Evolutionary conservation across 495 filamentous ascomycete species (phyloP), one percentile per base, ranked within the genome.

Genomic region (Hyaloscypha variabilis): DNA sequence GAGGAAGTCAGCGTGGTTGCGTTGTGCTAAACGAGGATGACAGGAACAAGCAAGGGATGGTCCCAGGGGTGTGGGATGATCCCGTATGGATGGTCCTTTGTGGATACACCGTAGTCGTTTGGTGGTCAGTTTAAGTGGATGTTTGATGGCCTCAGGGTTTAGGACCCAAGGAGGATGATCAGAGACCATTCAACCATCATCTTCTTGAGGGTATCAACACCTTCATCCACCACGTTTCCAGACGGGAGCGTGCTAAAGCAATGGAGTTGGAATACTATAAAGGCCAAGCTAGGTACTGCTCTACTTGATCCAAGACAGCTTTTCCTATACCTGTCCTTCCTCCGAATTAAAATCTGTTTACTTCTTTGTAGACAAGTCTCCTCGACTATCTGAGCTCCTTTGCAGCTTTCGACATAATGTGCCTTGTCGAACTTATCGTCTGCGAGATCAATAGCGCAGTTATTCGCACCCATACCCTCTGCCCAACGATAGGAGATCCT

Each of bases 351-450:
- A 30, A 57, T 57, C 25, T 5, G 53, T 57, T 57, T 57, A 57
- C 26, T 57, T 57, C 19, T 23, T 25, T 3, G 28, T 19, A 29
- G 28, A 25, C 6, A 57, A 57, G 53, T 57, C 53, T 57, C 4
- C 53, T 26, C 28, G 21, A 6, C 28, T 5, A 8, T 23, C 53
- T 57, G 25, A 25, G 53, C 53, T 57, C 28, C n/a, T 57, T 57
- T 30, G 6, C 26, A 57, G 53, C 53, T 57, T 57, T 57, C 19
- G 26, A 30, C 26, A 19, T 57, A 57, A 30, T 57, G 25, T 57
- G 53, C 53, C 21, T 57, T 57, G 26, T 57, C 53, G 53, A 57
- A 57, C 53, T 25, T 30, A 57, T 57, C 26, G 53, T 19, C 53
- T 57, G 26, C 23, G 21, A 57, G 53, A 57, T 57, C 28, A 5